Evolutionary conservation across 305 asterid species (phyloP).

Genomic region (Plantago coronopus): DNA sequence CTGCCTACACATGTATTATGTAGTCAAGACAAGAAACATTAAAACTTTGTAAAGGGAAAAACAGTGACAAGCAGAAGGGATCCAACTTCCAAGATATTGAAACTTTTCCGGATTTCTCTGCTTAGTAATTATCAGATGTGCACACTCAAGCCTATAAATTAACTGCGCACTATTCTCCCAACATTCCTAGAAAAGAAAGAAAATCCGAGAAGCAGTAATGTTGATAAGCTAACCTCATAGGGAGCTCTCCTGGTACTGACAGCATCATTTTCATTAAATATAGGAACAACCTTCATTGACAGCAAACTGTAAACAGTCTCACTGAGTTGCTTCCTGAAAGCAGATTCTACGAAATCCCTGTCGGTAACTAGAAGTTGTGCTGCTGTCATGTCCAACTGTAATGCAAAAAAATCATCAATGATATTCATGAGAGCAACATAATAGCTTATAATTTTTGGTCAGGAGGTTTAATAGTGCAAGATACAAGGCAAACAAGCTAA

Average conservation of each 20-base stretch:
- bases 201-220: conserved; percentile 19
- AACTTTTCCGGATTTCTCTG: too few species aligned
- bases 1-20: too few species aligned
- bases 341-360: conserved; percentile 77
- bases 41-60: too few species aligned
- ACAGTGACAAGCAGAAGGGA: too few species aligned
- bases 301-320: conserved; percentile 71
- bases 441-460: neutral
- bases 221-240: conserved; percentile 61
- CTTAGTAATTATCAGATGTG: neutral
- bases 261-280: conserved; percentile 96
- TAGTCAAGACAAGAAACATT: too few species aligned
- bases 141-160: neutral
- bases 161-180: neutral
- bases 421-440: neutral
- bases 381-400: conserved; percentile 84
- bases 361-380: conserved; percentile 97
- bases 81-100: neutral
- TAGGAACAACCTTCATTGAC: conserved; percentile 78
- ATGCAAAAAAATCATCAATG: conserved; percentile 12
- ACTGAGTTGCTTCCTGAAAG: conserved; percentile 74
- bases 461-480: neutral
- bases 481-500: neutral
- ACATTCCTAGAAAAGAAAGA: conserved; percentile 15
- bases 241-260: conserved; percentile 97